Evolutionary conservation across 148 eudicot species (phyloP), one percentile per base, ranked within the genome.

Genomic region (Nepenthes mirabilis): DNA sequence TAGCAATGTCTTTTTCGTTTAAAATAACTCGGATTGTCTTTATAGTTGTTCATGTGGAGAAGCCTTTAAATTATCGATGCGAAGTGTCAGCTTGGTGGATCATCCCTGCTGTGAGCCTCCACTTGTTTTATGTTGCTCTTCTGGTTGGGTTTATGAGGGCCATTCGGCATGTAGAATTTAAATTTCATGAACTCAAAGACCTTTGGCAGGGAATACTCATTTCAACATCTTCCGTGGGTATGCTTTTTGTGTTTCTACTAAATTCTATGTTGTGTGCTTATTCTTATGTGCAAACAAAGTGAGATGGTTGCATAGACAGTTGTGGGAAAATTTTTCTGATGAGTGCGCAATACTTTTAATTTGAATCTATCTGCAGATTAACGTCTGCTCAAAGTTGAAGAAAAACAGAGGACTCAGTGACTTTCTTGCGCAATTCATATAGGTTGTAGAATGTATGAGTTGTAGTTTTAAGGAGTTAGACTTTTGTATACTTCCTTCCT

Each of bases 171-270:
- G 74, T 90, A 37, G 83, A 90, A 51, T 90, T 90, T 68, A 82
- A 84, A 73, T 90, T 90, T 65, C 83, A 87, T 57, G 97, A 90
- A 70, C 95, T 90, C 74, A 87, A 84, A 73, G 97, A 84, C 73
- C 97, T 90, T 33, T 82, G 97, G 91, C 80, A 91, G 23, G 95
- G 91, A 68, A 79, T 90, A 57, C 65, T 87, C 14, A 76, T 84
- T 66, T 84, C 97, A 54, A 52, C 80, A 45, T 61, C 71, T 66
- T 74, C 83, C 60, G 77, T 90, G 52, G 97, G 97, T 90, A 84
- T 37, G 73, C 63, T 6, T 59, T 43, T 45, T 64, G 45, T 1
- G 34, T 11, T 47, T 47, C 47, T 62, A 11, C 23, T 33, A 55
- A 33, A 2, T 33, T 56, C 43, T 11, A 7, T 52, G 11, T 23